phyloP scores from a whole-genome alignment of 768 basidiomycete genomes.

The Tulasnella calospora region DNA sequence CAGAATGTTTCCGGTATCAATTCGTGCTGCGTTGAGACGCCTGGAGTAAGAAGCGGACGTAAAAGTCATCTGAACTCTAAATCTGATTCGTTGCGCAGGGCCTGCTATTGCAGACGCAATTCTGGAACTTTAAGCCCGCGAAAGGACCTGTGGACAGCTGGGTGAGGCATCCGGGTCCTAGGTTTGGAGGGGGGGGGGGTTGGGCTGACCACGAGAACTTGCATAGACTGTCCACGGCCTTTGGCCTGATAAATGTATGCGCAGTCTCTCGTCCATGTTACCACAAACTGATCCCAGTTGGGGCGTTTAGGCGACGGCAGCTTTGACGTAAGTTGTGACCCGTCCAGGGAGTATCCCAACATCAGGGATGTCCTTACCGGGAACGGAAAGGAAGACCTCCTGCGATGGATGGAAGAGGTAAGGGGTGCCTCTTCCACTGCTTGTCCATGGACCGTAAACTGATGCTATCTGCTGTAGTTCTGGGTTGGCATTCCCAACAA shows the following conservation, averaged over 20 bases:
- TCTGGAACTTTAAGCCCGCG: conserved; percentile 64
- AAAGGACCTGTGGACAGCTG: conserved; percentile 62
- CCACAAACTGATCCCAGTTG: not conserved
- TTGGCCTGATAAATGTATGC: conserved; percentile 36
- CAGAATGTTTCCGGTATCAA: conserved; percentile 30
- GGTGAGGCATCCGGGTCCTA: conserved; percentile 40
- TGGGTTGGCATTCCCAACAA: conserved; percentile 30
- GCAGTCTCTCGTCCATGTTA: not conserved
- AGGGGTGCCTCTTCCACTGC: not conserved
- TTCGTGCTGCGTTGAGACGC: conserved; percentile 60
- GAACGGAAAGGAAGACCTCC: conserved; percentile 26
- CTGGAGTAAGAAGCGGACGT: conserved; percentile 49
- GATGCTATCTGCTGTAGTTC: not conserved
- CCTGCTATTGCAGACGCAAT: conserved; percentile 57
- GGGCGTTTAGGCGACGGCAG: conserved; percentile 24
- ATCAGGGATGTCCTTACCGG: conserved; percentile 31
- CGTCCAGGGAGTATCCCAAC: conserved; percentile 26
- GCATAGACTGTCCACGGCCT: conserved; percentile 43
- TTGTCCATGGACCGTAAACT: not conserved
- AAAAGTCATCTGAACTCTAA: not conserved
- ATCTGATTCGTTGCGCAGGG: conserved; percentile 43
- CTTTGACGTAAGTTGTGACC: conserved; percentile 25
- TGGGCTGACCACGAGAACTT: not conserved
- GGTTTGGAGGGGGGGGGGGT: not conserved
- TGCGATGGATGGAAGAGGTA: conserved; percentile 32